Base-by-base conservation (phyloP, 2,329 filamentous ascomycete genomes). In the Talaromyces atroroseus region DNA sequence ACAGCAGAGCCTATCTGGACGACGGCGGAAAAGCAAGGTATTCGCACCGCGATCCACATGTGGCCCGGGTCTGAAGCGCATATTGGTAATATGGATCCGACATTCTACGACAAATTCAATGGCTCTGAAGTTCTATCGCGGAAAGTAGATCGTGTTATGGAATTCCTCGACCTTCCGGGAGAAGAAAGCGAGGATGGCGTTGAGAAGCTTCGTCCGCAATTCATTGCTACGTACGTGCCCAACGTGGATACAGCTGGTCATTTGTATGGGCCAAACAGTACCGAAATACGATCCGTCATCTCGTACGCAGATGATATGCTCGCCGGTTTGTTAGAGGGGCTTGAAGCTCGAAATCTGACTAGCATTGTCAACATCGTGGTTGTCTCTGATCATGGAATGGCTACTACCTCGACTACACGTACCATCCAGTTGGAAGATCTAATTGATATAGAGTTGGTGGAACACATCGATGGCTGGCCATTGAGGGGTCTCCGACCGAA, bases 341-440 rank as follows among this genome's bases (percentile, higher is more conserved):
- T 99, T 0, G 83, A 92, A 59, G 75, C 81, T 48, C 85, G 94
- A 49, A 96, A 97, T 68, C 75, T 99, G 51, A 96, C 91, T 0
- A 70, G 87, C 20, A 88, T 99, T 59, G 90, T 97, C 67, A 99
- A 99, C 63, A 82, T 99, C 7, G 85, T 99, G 34, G 81, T 99
- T n/a, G 92, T 99, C 2, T 96, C 91, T 0, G 94, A 99, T 69
- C 94, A 99, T 69, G 94, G 94, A 51, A 99, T 99, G 94, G 94
- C 94, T 1, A 95, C 91, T 0, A 97, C 94, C 0, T 89, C 92
- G 58, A 83, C 82, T 0, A 80, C 85, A 18, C 83, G 94, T 11
- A 77, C 97, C 47, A 81, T 97, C 24, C 94, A 97, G 72, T 78
- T 97, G 2, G 94, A 99, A 61, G 90, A 96, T 66, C 74, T 97